These are phyloP conservation scores for Cotoneaster glaucophyllus DNA, from an alignment of 306 rosid species.

Conservation along the genomic window DNA sequence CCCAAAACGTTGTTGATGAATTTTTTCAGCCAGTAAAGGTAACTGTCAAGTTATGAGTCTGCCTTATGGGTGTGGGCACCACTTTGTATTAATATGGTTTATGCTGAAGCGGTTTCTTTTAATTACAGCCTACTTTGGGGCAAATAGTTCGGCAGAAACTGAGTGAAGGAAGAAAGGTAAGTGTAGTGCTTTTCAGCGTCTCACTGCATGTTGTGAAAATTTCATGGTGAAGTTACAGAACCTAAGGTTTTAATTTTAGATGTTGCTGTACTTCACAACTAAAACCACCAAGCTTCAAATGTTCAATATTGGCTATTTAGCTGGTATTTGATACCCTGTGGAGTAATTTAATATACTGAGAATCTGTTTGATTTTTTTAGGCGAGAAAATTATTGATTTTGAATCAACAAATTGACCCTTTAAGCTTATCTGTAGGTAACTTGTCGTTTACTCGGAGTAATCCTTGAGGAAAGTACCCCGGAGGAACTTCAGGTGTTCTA, in stretches of 20 bases:
- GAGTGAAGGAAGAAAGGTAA: conserved; percentile 96
- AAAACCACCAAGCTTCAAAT: neutral
- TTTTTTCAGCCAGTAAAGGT: conserved; percentile 72
- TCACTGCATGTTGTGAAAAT: neutral
- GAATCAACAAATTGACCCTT: conserved; percentile 4
- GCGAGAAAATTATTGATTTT: neutral
- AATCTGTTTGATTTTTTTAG: conserved; percentile 1
- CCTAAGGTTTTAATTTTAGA: neutral
- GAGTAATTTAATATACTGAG: neutral
- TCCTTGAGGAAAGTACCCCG: conserved; percentile 76
- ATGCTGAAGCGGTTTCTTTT: conserved; percentile 15
- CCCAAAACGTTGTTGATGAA: conserved; percentile 66
- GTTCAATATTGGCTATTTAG: neutral
- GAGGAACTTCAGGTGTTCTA: conserved; percentile 86
- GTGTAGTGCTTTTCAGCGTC: conserved; percentile 3
- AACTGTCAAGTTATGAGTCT: conserved; percentile 14
- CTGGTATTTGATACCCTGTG: neutral
- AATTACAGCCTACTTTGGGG: conserved; percentile 77
- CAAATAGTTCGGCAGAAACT: conserved; percentile 88
- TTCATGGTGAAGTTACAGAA: neutral
- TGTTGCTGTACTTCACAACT: neutral
- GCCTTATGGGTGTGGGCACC: neutral
- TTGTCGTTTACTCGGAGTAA: conserved; percentile 80
- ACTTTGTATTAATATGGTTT: conserved; percentile 11
- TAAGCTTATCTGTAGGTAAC: conserved; percentile 51